Evolutionary conservation across 2,329 filamentous ascomycete species (phyloP).

Genomic region (Penicillium digitatum): DNA sequence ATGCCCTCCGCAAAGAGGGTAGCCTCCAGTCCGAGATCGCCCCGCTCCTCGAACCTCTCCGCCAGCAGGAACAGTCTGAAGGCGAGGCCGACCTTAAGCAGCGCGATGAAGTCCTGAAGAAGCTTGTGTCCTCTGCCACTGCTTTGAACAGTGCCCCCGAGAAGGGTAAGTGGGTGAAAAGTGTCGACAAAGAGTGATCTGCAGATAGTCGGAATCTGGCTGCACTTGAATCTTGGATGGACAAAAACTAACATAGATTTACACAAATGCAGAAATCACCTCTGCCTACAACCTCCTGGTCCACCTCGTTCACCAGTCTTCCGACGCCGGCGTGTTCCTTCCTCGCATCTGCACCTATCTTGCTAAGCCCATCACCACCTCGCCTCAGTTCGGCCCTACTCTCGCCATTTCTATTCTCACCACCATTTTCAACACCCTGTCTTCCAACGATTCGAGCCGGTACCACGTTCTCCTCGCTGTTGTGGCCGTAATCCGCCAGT

Average conservation of each 20-base stretch:
- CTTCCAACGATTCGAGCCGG: conserved; percentile 69
- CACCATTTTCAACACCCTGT: conserved; percentile 93
- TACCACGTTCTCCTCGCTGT: conserved; percentile 90
- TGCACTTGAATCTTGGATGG: conserved; percentile 5
- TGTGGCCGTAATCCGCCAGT: conserved; percentile 71
- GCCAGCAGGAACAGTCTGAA: conserved; percentile 53
- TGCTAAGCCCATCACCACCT: conserved; percentile 77
- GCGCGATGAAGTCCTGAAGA: conserved; percentile 80
- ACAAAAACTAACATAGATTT: conserved; percentile 23
- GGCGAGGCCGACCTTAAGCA: conserved; percentile 56
- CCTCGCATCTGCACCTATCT: conserved; percentile 86
- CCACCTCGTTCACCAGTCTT: conserved; percentile 82
- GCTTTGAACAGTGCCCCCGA: conserved; percentile 81
- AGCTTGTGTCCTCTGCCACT: conserved; percentile 75
- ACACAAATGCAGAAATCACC: conserved; percentile 66
- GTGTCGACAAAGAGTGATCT: conserved; percentile 14
- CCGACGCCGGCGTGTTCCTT: conserved; percentile 79
- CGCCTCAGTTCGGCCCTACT: conserved; percentile 76
- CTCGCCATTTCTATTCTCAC: conserved; percentile 87
- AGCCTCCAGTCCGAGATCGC: conserved; percentile 61
- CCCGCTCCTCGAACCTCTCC: conserved; percentile 59
- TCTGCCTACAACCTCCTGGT: conserved; percentile 96
- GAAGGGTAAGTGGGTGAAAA: conserved; percentile 56
- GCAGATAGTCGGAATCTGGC: conserved; percentile 8
- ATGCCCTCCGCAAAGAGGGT: conserved; percentile 67